Percentiles rank a stretch among this genome's conserved stretches.
Conservation (phyloP, 108 stramenopile species). For the Nitzschia sp. region DNA sequence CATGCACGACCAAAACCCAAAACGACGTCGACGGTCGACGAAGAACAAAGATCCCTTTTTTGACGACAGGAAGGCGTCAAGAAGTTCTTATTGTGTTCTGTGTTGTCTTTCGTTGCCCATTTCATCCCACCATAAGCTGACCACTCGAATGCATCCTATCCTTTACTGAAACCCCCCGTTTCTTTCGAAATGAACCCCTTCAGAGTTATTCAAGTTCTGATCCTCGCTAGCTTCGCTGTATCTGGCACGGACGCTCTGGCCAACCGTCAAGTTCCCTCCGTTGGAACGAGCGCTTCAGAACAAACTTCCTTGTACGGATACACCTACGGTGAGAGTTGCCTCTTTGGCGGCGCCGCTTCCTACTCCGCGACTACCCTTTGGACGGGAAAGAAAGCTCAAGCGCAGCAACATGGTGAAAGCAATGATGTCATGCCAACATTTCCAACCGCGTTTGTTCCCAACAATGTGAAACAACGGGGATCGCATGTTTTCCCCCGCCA, state of each 20-base stretch:
- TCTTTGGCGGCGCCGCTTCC: conserved; percentile 4
- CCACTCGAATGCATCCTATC: too few species aligned
- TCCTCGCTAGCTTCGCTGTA: background rate
- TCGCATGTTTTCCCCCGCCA: too few species aligned
- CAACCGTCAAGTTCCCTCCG: background rate
- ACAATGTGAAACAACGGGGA: too few species aligned
- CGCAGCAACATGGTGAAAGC: background rate
- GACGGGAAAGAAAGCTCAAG: conserved; percentile 4
- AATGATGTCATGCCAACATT: background rate
- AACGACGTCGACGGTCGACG: too few species aligned
- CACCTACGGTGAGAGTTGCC: conserved; percentile 6
- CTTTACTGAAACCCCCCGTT: too few species aligned
- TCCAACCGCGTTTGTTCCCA: background rate
- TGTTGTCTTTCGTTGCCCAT: too few species aligned
- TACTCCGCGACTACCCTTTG: background rate
- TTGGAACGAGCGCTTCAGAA: background rate
- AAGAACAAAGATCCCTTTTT: too few species aligned
- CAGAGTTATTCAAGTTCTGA: background rate
- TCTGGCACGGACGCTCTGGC: background rate
- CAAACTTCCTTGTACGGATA: conserved; percentile 6
- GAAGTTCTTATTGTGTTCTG: too few species aligned
- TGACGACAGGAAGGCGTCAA: too few species aligned
- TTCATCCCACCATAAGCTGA: too few species aligned
- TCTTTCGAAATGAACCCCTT: background rate
- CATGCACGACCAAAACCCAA: too few species aligned